Conservation (phyloP, 306 rosid species). For the apple (Malus domestica) region DNA sequence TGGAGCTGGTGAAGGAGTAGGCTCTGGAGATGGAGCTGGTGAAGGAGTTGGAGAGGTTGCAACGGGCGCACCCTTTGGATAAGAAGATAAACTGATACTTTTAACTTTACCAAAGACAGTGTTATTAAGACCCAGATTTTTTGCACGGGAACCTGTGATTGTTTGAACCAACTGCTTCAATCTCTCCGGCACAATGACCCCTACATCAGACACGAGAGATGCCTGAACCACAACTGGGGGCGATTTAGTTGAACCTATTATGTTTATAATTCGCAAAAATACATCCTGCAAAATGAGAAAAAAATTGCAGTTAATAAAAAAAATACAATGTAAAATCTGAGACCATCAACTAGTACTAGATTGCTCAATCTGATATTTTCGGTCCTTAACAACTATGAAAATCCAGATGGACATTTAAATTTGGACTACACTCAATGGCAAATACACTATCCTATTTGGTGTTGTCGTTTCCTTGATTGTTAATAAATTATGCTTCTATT, state of each 20-base stretch:
- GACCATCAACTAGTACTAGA: background rate
- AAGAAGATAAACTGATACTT: conserved; percentile 61
- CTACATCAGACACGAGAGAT: conserved; percentile 44
- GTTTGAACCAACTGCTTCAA: conserved; percentile 64
- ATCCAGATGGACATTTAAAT: background rate
- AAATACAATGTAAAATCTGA: no score
- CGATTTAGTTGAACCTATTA: conserved; percentile 53
- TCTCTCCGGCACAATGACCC: conserved; percentile 55
- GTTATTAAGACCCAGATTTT: conserved; percentile 81
- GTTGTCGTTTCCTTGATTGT: background rate
- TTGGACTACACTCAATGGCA: background rate
- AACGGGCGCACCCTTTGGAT: conserved; percentile 35
- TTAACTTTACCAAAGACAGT: conserved; percentile 66
- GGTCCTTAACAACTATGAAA: background rate
- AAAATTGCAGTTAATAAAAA: background rate
- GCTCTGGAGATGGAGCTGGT: conserved; percentile 62
- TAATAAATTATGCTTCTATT: background rate
- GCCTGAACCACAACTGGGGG: conserved; percentile 64
- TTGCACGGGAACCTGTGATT: conserved; percentile 37
- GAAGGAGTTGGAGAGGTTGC: conserved; percentile 52
- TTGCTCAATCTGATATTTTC: background rate
- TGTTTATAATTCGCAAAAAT: conserved; percentile 61
- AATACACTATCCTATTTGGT: background rate
- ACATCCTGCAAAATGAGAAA: conserved; percentile 50
- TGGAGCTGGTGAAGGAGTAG: conserved; percentile 63